phyloP scores from a whole-genome alignment of 345 rosid species.

The Fremontodendron californicum region DNA sequence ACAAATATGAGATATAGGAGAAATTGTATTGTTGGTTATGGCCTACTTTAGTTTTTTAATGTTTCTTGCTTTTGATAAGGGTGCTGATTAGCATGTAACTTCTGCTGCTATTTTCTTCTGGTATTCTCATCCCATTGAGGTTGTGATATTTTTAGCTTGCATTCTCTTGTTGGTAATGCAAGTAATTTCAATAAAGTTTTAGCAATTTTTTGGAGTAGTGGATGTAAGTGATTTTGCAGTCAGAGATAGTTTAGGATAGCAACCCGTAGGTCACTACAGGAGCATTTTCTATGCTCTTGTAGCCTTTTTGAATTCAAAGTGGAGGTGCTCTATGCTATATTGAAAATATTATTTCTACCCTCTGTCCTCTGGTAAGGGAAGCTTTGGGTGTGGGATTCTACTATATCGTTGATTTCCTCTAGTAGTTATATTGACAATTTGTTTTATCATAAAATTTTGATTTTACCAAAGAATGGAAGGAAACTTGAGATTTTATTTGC shows the following conservation, averaged over 20 bases:
- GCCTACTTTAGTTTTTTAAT: not conserved
- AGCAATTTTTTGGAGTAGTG: not conserved
- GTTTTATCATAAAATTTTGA: not conserved
- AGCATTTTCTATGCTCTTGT: not conserved
- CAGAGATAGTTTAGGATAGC: not conserved
- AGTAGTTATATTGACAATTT: not conserved
- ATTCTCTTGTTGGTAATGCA: not conserved
- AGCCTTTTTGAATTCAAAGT: not conserved
- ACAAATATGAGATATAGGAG: not conserved
- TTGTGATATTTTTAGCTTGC: not conserved
- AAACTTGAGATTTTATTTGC: not conserved
- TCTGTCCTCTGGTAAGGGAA: not conserved
- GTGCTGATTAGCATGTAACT: not conserved
- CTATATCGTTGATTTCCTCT: not conserved
- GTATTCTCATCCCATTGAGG: not conserved
- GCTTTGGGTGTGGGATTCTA: not conserved
- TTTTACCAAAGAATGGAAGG: not conserved
- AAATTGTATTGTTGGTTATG: not conserved
- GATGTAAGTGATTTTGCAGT: not conserved
- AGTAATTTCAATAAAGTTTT: not conserved
- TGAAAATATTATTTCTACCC: not conserved
- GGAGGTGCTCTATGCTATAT: not conserved
- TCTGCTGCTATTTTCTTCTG: not conserved
- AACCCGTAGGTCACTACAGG: not conserved
- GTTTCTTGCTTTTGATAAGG: not conserved